Base-by-base conservation (phyloP, 306 rosid genomes). In the Dalbergia cultrata region DNA sequence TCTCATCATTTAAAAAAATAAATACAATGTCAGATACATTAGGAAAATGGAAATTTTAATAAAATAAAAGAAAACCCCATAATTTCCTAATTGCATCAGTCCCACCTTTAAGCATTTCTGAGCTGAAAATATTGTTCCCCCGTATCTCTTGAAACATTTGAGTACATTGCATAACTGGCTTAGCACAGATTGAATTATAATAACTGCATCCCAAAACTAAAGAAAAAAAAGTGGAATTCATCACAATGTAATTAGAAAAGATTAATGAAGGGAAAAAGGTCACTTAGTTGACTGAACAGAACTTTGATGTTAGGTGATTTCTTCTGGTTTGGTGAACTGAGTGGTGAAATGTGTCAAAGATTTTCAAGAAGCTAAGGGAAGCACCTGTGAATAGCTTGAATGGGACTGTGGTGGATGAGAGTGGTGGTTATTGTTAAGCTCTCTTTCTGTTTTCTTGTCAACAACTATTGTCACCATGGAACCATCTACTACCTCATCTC, bases 331-430 rank as follows among this genome's bases (percentile, higher is more conserved):
- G 84, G 45, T 82, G 89, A 68, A 69, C 81, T 82, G 88, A 88
- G 80, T 63, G 74, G 49, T 76, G 88, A 84, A 65, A 7, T 43
- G 90, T 81, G 94, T 81, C 94, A 52, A 52, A 52, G 58, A 52
- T 52, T 8, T 44, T 54, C 60, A 94, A 59, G 92, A 87, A 70
- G 84, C 88, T 67, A 90, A 85, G 56, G 92, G 94, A 82, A 95
- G 87, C 78, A 92, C 97, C 88, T 90, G 96, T 75, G 91, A 89
- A 69, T 85, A 84, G 86, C 90, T 87, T 84, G 95, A 95, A 89
- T 90, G 86, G 78, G 49, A 43, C 65, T 89, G 89, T 17, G 45
- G 86, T 70, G 16, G 67, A 85, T 60, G 76, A 86, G 63, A 64
- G 13, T 84, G 85, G 33, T 86, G 83, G 78, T 77, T 81, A 74